Conservation (phyloP, 2,329 filamentous ascomycete species). For the Celoporthe dispersa region DNA sequence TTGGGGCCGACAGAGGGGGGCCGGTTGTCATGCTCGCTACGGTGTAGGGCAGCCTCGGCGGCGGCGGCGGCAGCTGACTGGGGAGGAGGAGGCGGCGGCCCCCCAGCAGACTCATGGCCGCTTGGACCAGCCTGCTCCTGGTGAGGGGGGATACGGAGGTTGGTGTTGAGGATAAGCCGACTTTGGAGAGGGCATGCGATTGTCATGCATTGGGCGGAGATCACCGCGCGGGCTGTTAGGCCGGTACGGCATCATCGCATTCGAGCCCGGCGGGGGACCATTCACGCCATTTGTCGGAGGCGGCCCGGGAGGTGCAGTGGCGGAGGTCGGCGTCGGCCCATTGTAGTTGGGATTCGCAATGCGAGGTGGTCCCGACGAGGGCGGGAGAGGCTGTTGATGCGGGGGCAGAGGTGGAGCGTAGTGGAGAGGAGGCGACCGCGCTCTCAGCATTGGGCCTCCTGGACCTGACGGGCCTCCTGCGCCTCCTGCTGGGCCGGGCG, state of each 20-base stretch:
- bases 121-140: conserved; percentile 68
- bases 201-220: conserved; percentile 78
- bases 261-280: conserved; percentile 51
- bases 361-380: conserved; percentile 50
- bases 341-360: conserved; percentile 64
- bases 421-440: conserved; percentile 49
- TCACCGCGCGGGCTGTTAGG: conserved; percentile 73
- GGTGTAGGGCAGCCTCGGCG: conserved; percentile 57
- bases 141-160: conserved; percentile 70
- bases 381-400: conserved; percentile 45
- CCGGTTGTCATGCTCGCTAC: conserved; percentile 66
- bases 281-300: conserved; percentile 43
- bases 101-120: conserved; percentile 69
- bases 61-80: conserved; percentile 58
- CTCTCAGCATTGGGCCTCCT: conserved; percentile 27
- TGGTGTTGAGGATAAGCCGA: conserved; percentile 82
- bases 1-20: conserved; percentile 81
- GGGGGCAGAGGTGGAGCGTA: conserved; percentile 58
- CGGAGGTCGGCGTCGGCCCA: conserved; percentile 52
- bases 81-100: conserved; percentile 59
- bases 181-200: conserved; percentile 88
- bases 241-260: conserved; percentile 72
- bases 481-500: conserved; percentile 21
- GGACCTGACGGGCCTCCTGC: conserved; percentile 20
- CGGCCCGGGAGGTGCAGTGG: conserved; percentile 42